Percentiles rank a stretch among this genome's conserved stretches.
Conservation (phyloP, 2,329 filamentous ascomycete genomes). For the Fusarium papillatum region DNA sequence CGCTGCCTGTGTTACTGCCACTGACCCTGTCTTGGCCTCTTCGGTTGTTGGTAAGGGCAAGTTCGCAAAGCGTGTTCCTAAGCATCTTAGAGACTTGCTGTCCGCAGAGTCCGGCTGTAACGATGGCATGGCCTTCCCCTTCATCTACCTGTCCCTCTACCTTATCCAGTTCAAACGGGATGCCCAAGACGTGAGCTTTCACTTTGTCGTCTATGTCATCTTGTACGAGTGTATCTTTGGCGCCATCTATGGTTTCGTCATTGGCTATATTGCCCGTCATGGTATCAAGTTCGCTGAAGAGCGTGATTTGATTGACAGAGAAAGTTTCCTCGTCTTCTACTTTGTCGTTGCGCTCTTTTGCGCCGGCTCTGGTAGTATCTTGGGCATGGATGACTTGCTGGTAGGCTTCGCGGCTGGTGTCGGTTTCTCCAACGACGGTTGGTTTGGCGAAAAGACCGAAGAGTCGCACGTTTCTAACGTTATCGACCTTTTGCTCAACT, state of each 20-base stretch:
- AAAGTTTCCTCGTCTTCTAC: slow-evolving; percentile 99
- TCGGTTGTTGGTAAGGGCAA: slow-evolving; percentile 99
- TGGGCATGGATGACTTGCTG: slow-evolving; percentile 93
- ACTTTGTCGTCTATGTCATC: slow-evolving; percentile 92
- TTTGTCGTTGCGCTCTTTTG: slow-evolving; percentile 97
- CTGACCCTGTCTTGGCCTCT: slow-evolving; percentile 95
- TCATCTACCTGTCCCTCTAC: slow-evolving; percentile 93
- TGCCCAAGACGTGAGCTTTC: slow-evolving; percentile 77
- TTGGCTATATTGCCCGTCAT: slow-evolving; percentile 93
- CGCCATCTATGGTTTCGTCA: slow-evolving; percentile 85
- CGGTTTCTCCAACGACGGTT: slow-evolving; percentile 99
- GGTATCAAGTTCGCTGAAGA: slow-evolving; percentile 91
- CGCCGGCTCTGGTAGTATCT: slow-evolving; percentile 90
- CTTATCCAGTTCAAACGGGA: slow-evolving; percentile 85
- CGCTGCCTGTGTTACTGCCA: slow-evolving; percentile 96
- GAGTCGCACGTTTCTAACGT: slow-evolving; percentile 99
- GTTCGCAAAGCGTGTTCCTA: slow-evolving; percentile 96
- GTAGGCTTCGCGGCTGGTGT: slow-evolving; percentile 96
- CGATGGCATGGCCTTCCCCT: slow-evolving; percentile 99
- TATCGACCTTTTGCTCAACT: slow-evolving; percentile 95
- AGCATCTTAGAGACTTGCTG: slow-evolving; percentile 94
- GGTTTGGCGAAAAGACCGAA: slow-evolving; percentile 98
- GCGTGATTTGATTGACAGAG: slow-evolving; percentile 89
- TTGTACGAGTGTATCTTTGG: slow-evolving; percentile 98
- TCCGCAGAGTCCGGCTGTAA: slow-evolving; percentile 99